phyloP scores from a whole-genome alignment of 2,329 filamentous ascomycete species.

The Biscogniauxia mediterranea region DNA sequence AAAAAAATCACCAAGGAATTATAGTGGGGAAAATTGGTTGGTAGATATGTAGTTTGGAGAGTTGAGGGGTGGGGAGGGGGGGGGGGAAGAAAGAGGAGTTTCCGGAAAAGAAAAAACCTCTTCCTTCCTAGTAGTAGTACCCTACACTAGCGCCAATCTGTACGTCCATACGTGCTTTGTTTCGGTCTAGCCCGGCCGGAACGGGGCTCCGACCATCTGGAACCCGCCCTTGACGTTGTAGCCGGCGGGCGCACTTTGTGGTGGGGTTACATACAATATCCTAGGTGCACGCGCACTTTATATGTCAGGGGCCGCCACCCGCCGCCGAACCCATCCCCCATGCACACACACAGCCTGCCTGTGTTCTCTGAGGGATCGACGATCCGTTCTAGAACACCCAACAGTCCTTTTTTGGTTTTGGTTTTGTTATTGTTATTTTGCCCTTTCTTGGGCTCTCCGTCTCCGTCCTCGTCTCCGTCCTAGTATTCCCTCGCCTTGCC shows the following conservation, averaged over 20 bases:
- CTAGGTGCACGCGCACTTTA: background rate
- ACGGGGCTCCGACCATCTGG: background rate
- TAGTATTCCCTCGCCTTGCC: background rate
- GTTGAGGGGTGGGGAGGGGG: too few relatives aligned
- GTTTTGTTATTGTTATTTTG: too few relatives aligned
- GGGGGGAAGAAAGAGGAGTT: too few relatives aligned
- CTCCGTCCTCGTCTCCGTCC: background rate
- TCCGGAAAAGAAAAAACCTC: too few relatives aligned
- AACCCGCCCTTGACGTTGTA: background rate
- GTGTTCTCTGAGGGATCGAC: background rate
- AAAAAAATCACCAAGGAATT: background rate
- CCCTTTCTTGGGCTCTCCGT: too few relatives aligned
- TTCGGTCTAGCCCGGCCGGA: background rate
- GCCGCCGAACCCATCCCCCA: too few relatives aligned
- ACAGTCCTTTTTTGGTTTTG: background rate
- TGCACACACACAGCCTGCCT: background rate
- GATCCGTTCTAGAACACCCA: background rate
- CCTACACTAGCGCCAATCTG: background rate
- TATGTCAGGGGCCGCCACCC: background rate
- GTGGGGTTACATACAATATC: background rate
- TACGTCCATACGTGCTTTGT: background rate
- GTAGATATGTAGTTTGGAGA: background rate
- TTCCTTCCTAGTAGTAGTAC: background rate
- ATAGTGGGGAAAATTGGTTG: background rate
- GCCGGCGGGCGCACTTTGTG: too few relatives aligned